Conservation (phyloP, 1,139 yeast species). For the Saccharomyces hybrid region DNA sequence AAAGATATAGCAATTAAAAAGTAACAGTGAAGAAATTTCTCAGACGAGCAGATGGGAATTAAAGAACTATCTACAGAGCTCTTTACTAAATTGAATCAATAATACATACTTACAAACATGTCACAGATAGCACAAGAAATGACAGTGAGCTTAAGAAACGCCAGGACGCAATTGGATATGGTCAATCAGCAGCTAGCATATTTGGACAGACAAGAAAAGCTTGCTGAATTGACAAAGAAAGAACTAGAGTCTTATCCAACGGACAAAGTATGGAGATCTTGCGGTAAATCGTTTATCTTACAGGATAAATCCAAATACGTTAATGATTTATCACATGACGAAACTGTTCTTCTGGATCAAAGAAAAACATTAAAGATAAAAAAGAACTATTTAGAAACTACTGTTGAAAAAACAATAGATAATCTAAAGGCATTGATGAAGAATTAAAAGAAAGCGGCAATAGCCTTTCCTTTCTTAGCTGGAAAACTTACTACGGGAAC, state of each 20-base stretch:
- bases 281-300: constrained; percentile 65
- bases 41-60: not conserved
- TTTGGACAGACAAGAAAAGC: constrained; percentile 48
- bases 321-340: constrained; percentile 44
- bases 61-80: not conserved
- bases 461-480: not conserved
- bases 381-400: constrained; percentile 63
- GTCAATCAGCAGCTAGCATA: constrained; percentile 54
- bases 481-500: constrained; percentile 1
- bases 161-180: constrained; percentile 56
- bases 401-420: constrained; percentile 65
- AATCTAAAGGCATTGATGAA: constrained; percentile 38
- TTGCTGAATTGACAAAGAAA: constrained; percentile 49
- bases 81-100: not conserved
- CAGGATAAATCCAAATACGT: constrained; percentile 42
- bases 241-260: constrained; percentile 43
- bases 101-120: not conserved
- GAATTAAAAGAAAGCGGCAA: not conserved
- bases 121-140: constrained; percentile 42
- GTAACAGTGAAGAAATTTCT: not conserved
- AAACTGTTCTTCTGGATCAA: constrained; percentile 49
- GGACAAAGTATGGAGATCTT: constrained; percentile 69
- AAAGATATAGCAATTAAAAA: not conserved
- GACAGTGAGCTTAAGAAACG: constrained; percentile 51
- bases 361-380: constrained; percentile 58